phyloP scores from a whole-genome alignment of 1,139 yeast genomes.

The Taphrina sp. region DNA sequence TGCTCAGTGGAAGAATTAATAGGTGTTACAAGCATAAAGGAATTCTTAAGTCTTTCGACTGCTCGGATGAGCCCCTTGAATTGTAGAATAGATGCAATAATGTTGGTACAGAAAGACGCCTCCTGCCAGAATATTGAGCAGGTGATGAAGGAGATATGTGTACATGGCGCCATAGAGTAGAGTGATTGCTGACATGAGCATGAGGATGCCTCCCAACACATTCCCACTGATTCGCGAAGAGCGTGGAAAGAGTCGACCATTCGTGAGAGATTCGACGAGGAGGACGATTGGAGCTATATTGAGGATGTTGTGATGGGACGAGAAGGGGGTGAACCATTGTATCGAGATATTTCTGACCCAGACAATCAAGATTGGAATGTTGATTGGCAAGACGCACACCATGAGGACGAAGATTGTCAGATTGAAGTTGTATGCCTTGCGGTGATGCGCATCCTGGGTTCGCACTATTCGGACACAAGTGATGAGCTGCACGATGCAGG shows the following conservation, averaged over 20 bases:
- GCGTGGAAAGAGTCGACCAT: conserved; percentile 43
- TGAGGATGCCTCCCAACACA: conserved; percentile 40
- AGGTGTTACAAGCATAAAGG: too few species aligned
- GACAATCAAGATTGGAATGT: conserved; percentile 43
- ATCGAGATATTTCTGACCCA: conserved; percentile 44
- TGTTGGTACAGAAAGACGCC: conserved; percentile 14
- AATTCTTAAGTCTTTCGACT: too few species aligned
- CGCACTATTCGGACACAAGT: conserved; percentile 36
- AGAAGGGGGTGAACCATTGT: conserved; percentile 42
- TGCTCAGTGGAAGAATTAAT: too few species aligned
- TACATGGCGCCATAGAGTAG: conserved; percentile 44
- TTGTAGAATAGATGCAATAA: not conserved
- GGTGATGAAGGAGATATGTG: conserved; percentile 44
- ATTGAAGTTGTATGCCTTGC: conserved; percentile 39
- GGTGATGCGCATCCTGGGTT: conserved; percentile 3
- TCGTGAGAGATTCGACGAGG: conserved; percentile 41
- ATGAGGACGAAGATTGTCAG: conserved; percentile 42
- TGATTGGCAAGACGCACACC: conserved; percentile 44
- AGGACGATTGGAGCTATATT: conserved; percentile 43
- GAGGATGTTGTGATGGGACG: conserved; percentile 42
- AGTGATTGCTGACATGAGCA: conserved; percentile 41
- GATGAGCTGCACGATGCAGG: conserved; percentile 50
- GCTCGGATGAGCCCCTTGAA: not conserved
- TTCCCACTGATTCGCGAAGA: conserved; percentile 19
- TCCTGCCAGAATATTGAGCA: conserved; percentile 41